Evolutionary conservation across 2,329 filamentous ascomycete genomes (phyloP), one percentile per base, ranked within the genome.

Genomic region (Camillea tinctor): DNA sequence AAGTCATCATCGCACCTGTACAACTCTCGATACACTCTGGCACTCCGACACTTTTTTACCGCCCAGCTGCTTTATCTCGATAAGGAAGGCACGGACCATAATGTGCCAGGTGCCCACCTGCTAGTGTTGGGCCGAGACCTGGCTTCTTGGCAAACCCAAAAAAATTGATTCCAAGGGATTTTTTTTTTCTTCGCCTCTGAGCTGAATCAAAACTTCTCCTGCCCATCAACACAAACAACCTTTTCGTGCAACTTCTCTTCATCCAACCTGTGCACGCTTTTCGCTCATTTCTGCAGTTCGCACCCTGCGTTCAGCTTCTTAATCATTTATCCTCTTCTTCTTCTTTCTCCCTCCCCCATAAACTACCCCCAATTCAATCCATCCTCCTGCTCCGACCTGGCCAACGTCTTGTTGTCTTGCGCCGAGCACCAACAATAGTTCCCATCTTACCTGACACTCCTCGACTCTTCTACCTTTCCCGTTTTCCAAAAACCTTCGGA

Each of bases 171-270:
- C 62, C n/a, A n/a, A 61, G 66, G 60, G 68, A 62, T 64, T 64
- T 63, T 69, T 66, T 69, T 70, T 69, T 70, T 62, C 65, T 71
- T 67, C 66, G 68, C 68, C 66, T 69, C 67, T 63, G 66, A n/a
- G 68, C 64, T 59, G 60, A 65, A 61, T 63, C 58, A 58, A 64
- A 63, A 65, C 68, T 56, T 48, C 50, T 55, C 60, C 63, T 62
- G 63, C 63, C 61, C 64, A 66, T 64, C 62, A 65, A 61, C 57
- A 57, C 60, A 57, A 62, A 50, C 44, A 50, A 21, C 44, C 60
- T 51, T n/a, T 65, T 58, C 56, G 52, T 59, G 58, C 59, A 20
- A n/a, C 55, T 24, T 52, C 44, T 51, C 50, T 52, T 23, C 52
- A 66, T 64, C 57, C 48, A 48, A 57, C 56, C n/a, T n/a, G n/a